A percentile compares a stretch with the other conserved stretches of the same genome.
phyloP scores from a whole-genome alignment of 2,329 filamentous ascomycete species.

The Xylariaceae sp. region DNA sequence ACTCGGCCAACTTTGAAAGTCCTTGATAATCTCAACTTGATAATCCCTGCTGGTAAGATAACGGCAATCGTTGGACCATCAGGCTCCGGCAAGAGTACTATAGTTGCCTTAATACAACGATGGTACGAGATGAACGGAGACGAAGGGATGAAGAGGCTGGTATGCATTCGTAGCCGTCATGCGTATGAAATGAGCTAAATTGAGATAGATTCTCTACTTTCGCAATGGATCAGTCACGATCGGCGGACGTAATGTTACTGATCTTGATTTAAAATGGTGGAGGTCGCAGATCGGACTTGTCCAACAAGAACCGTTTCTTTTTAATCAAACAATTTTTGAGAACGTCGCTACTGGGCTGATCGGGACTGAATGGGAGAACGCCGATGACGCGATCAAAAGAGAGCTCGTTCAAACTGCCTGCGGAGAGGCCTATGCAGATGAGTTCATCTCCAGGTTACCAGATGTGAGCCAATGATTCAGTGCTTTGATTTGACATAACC shows the following conservation, averaged over 20 bases:
- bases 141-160: slow-evolving; percentile 44
- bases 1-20: slow-evolving; percentile 67
- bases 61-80: slow-evolving; percentile 77
- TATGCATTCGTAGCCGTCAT: slow-evolving; percentile 16
- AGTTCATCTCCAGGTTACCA: slow-evolving; percentile 61
- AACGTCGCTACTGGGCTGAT: slow-evolving; percentile 67
- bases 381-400: slow-evolving; percentile 52
- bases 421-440: slow-evolving; percentile 61
- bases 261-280: slow-evolving; percentile 69
- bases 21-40: slow-evolving; percentile 62
- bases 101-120: slow-evolving; percentile 71
- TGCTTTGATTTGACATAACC: background rate
- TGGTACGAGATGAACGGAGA: slow-evolving; percentile 68
- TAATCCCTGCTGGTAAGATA: slow-evolving; percentile 67
- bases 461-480: slow-evolving; percentile 34
- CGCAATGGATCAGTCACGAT: slow-evolving; percentile 59
- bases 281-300: slow-evolving; percentile 67
- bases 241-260: slow-evolving; percentile 58
- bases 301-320: slow-evolving; percentile 71
- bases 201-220: slow-evolving; percentile 35
- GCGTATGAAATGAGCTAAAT: background rate
- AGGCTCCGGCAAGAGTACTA: slow-evolving; percentile 76
- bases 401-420: slow-evolving; percentile 59
- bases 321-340: slow-evolving; percentile 67
- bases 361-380: slow-evolving; percentile 58